phyloP scores from a whole-genome alignment of 176 grass and related monocot genomes.

The Panicum miliaceum region DNA sequence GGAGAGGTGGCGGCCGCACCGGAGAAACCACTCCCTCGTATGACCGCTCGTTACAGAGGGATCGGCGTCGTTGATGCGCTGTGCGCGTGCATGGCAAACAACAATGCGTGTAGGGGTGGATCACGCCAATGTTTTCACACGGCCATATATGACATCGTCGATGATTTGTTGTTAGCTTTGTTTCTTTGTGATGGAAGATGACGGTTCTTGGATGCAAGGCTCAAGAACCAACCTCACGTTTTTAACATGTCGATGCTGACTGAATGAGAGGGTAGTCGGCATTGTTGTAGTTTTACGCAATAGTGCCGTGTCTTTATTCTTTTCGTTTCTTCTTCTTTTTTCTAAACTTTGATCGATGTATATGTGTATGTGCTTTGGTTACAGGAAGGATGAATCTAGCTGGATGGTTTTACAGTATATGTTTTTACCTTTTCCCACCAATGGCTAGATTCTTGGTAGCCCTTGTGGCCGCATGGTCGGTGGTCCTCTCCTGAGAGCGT shows the following conservation, averaged over 20 bases:
- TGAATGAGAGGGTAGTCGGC: neutral
- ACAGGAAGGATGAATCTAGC: too few species aligned
- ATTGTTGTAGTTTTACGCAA: too few species aligned
- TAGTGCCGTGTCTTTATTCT: too few species aligned
- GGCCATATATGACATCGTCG: slow-evolving; percentile 10
- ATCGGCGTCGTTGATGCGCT: neutral
- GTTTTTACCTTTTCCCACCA: too few species aligned
- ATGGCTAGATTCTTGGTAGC: too few species aligned
- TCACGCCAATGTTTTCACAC: slow-evolving; percentile 1
- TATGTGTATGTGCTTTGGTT: too few species aligned
- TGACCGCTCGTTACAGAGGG: slow-evolving; percentile 17
- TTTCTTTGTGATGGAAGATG: neutral
- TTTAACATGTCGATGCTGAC: neutral
- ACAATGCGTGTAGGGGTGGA: neutral
- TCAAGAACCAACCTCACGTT: neutral
- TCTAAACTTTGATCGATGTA: too few species aligned
- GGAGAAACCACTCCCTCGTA: slow-evolving; percentile 43
- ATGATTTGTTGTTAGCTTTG: slow-evolving; percentile 15
- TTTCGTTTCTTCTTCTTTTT: too few species aligned
- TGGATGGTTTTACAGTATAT: too few species aligned
- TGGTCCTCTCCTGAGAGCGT: too few species aligned
- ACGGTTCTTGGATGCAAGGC: neutral
- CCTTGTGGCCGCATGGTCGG: too few species aligned
- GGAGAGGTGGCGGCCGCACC: slow-evolving; percentile 44
- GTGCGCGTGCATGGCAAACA: neutral